These are phyloP conservation scores for Asterophora lycoperdoides DNA, from an alignment of 768 basidiomycete genomes.

Conservation along the genomic window DNA sequence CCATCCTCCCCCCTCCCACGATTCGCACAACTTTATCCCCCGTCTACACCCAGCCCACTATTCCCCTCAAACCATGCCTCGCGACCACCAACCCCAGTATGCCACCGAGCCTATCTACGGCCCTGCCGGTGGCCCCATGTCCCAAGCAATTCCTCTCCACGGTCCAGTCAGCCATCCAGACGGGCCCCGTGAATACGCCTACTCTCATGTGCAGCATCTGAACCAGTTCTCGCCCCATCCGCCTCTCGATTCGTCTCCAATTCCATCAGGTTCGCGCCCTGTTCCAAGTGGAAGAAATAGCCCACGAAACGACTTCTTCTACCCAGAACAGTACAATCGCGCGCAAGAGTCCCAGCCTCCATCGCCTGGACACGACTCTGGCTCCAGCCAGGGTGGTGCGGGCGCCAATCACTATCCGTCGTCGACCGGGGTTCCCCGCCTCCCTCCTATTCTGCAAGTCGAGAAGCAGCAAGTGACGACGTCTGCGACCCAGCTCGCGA, in stretches of 20 bases:
- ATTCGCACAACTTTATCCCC: conserved; percentile 20
- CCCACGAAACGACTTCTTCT: conserved; percentile 43
- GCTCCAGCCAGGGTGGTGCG: conserved; percentile 32
- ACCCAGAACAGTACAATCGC: conserved; percentile 51
- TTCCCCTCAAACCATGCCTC: conserved; percentile 33
- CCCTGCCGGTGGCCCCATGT: conserved; percentile 36
- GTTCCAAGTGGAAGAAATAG: conserved; percentile 20
- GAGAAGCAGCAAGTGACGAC: conserved; percentile 96
- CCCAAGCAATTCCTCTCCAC: conserved; percentile 39
- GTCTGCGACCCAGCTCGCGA: conserved; percentile 87
- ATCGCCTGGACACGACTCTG: conserved; percentile 31
- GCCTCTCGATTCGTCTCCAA: conserved; percentile 23
- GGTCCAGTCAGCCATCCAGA: conserved; percentile 42
- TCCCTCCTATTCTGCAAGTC: conserved; percentile 85
- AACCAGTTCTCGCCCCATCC: conserved; percentile 33
- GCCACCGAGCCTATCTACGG: conserved; percentile 34
- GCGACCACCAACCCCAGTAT: conserved; percentile 28
- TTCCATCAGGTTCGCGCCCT: conserved; percentile 21
- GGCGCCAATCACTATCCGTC: conserved; percentile 55
- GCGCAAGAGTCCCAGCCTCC: conserved; percentile 35
- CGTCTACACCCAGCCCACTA: conserved; percentile 18
- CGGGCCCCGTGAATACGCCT: conserved; percentile 38
- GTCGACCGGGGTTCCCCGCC: conserved; percentile 45
- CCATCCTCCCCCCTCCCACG: conserved; percentile 25
- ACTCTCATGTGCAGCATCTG: conserved; percentile 37